phyloP scores from a whole-genome alignment of 2,329 filamentous ascomycete genomes.

The Alternaria gaisen region DNA sequence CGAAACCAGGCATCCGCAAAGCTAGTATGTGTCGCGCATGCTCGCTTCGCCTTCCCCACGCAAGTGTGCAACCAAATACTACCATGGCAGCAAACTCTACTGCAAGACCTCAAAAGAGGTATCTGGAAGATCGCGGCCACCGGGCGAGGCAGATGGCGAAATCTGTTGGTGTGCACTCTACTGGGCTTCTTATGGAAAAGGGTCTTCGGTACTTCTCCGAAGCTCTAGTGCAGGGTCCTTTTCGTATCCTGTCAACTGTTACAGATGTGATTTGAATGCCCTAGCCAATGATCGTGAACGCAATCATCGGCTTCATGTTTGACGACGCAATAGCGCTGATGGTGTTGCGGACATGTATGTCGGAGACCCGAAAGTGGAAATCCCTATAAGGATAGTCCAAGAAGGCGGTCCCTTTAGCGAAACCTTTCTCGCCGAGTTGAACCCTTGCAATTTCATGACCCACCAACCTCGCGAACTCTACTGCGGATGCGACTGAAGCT shows the following conservation, averaged over 20 bases:
- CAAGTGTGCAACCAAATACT: neutral
- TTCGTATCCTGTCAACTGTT: conserved; percentile 1
- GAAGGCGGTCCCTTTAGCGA: conserved; percentile 15
- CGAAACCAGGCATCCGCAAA: neutral
- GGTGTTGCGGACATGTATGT: conserved; percentile 15
- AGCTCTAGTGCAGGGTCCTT: neutral
- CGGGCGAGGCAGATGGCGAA: neutral
- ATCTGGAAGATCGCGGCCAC: neutral
- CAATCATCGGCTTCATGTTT: neutral
- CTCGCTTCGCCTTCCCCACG: neutral
- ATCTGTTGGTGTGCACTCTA: neutral
- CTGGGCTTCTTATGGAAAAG: neutral
- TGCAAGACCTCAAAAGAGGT: neutral
- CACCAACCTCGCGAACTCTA: conserved; percentile 2
- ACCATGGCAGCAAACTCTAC: neutral
- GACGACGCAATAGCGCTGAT: conserved; percentile 4
- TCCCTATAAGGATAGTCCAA: conserved; percentile 6
- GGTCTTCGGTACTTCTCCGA: neutral
- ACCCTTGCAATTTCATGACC: conserved; percentile 13
- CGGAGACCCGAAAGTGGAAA: conserved; percentile 13
- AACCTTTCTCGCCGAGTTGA: conserved; percentile 11
- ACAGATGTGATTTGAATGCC: neutral
- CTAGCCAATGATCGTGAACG: neutral
- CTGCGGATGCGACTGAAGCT: neutral
- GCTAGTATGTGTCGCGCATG: conserved; percentile 1